Percentiles rank a stretch among this genome's conserved stretches.
Evolutionary conservation across 495 filamentous ascomycete genomes (phyloP).

Genomic region (Tetracladium setigerum): DNA sequence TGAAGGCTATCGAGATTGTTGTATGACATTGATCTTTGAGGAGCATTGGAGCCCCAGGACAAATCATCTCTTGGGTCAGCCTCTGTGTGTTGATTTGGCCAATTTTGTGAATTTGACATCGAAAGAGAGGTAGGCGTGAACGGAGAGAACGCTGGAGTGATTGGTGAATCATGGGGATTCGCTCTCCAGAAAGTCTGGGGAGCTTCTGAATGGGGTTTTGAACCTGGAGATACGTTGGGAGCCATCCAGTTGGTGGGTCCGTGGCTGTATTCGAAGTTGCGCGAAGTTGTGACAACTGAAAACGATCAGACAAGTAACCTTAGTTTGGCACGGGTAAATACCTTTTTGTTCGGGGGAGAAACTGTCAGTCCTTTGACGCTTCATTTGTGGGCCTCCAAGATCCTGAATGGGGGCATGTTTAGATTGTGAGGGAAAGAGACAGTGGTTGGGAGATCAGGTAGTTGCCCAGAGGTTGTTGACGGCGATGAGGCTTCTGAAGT

Average conservation of each 20-base stretch:
- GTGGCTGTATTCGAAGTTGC: constrained; percentile 18
- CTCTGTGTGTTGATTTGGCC: constrained; percentile 15
- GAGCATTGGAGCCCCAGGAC: constrained; percentile 14
- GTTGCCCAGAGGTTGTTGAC: constrained; percentile 34
- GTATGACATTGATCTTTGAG: constrained; percentile 24
- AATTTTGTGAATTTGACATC: constrained; percentile 18
- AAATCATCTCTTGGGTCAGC: constrained; percentile 20
- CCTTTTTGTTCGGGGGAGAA: constrained; percentile 25
- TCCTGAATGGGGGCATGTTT: constrained; percentile 40
- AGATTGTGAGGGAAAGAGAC: constrained; percentile 34
- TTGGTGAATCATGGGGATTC: constrained; percentile 21
- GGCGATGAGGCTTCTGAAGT: constrained; percentile 43
- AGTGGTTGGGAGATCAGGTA: constrained; percentile 34
- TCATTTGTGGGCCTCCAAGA: constrained; percentile 38
- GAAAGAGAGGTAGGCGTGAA: constrained; percentile 15
- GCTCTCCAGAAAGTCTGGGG: constrained; percentile 19
- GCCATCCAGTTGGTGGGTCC: constrained; percentile 22
- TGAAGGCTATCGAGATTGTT: constrained; percentile 20
- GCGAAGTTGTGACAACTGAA: constrained; percentile 17
- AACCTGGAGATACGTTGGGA: constrained; percentile 19
- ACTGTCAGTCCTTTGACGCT: constrained; percentile 23
- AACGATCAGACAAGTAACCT: constrained; percentile 2
- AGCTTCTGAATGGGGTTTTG: constrained; percentile 9
- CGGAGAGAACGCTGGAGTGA: constrained; percentile 22
- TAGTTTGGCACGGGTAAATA: background rate